phyloP scores from a whole-genome alignment of 257 asterid genomes.

The Plantago elongata region DNA sequence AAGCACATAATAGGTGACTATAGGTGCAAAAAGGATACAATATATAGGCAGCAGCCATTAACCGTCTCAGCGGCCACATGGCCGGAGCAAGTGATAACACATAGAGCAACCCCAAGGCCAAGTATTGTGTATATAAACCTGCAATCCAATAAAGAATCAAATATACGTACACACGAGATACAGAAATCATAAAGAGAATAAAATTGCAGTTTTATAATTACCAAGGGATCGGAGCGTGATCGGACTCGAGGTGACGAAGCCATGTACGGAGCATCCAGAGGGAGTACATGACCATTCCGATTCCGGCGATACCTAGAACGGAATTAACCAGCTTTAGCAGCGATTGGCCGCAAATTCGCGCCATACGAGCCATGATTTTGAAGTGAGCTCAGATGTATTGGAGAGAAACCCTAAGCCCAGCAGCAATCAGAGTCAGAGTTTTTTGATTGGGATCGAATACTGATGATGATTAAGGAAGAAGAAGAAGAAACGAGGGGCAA shows the following conservation, averaged over 20 bases:
- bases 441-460: background rate
- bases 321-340: constrained; percentile 67
- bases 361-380: constrained; percentile 53
- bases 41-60: constrained; percentile 53
- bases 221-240: constrained; percentile 58
- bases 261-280: constrained; percentile 87
- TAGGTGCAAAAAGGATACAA: constrained; percentile 44
- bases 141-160: background rate
- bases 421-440: constrained; percentile 1
- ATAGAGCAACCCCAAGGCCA: constrained; percentile 52
- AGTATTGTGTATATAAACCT: constrained; percentile 60
- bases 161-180: too few species aligned
- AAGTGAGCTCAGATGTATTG: background rate
- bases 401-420: constrained; percentile 3
- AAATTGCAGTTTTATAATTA: constrained; percentile 8
- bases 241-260: constrained; percentile 47
- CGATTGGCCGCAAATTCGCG: constrained; percentile 64
- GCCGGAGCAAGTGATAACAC: constrained; percentile 54
- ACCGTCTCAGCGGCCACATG: constrained; percentile 68
- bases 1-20: too few species aligned
- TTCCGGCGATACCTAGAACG: constrained; percentile 65
- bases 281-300: constrained; percentile 71
- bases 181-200: too few species aligned
- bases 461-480: too few species aligned
- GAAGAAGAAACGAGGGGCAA: too few species aligned